Conservation (phyloP, 1,139 yeast species). For the Debaryomycetaceae sp. region DNA sequence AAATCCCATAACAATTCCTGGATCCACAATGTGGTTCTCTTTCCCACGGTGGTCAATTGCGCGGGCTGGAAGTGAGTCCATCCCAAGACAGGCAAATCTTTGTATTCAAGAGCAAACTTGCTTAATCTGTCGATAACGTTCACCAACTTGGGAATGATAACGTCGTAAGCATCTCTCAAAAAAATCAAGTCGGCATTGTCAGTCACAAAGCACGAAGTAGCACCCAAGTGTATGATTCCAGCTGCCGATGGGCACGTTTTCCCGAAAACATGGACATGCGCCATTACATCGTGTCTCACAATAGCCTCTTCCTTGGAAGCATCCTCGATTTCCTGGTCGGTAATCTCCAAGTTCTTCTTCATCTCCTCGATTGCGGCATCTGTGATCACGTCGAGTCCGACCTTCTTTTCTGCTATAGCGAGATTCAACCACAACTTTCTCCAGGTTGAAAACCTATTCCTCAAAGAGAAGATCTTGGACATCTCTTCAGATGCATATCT, state of each 20-base stretch:
- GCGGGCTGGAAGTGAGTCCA: conserved; percentile 99
- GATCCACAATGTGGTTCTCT: conserved; percentile 96
- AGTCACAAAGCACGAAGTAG: conserved; percentile 96
- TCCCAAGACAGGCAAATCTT: conserved; percentile 95
- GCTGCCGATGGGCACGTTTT: conserved; percentile 93
- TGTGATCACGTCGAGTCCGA: conserved; percentile 78
- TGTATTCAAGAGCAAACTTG: conserved; percentile 83
- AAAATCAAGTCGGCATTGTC: conserved; percentile 97
- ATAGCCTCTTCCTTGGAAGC: conserved; percentile 95
- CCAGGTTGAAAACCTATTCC: conserved; percentile 97
- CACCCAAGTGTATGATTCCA: conserved; percentile 97
- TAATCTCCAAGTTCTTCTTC: conserved; percentile 70
- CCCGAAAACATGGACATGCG: conserved; percentile 96
- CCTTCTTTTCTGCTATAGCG: conserved; percentile 92
- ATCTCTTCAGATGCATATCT: conserved; percentile 98
- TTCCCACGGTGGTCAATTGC: conserved; percentile 97
- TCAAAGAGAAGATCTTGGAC: conserved; percentile 86
- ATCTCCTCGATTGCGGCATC: conserved; percentile 91
- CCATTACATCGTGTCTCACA: conserved; percentile 99
- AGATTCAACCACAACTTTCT: conserved; percentile 94
- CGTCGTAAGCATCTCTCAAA: conserved; percentile 90
- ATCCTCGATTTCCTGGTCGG: conserved; percentile 87
- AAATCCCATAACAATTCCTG: conserved; percentile 98
- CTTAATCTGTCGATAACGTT: conserved; percentile 90
- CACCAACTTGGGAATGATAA: conserved; percentile 89